These are phyloP conservation scores for Syncephalastrum monosporum DNA, from an alignment of 371 early-diverging fungal species.

Conservation along the genomic window DNA sequence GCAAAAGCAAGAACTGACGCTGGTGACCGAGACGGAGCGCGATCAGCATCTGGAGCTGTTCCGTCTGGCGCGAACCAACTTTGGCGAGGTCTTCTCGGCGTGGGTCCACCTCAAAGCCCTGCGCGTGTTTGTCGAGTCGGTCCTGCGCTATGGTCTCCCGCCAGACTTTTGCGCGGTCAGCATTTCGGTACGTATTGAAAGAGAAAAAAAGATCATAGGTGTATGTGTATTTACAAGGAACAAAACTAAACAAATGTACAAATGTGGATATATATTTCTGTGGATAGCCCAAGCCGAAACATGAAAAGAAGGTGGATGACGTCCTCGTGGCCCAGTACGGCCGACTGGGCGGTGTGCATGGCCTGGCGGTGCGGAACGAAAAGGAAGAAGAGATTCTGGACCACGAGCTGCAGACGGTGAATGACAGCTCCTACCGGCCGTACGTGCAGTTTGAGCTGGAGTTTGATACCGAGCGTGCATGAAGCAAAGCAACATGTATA, in stretches of 20 bases:
- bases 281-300: slow-evolving; percentile 68
- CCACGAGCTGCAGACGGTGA: slow-evolving; percentile 75
- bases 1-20: slow-evolving; percentile 74
- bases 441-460: slow-evolving; percentile 82
- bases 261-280: slow-evolving; percentile 9
- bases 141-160: slow-evolving; percentile 95
- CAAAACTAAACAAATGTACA: slow-evolving; percentile 1
- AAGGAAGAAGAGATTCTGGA: slow-evolving; percentile 66
- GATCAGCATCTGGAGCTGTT: slow-evolving; percentile 75
- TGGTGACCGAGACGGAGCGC: slow-evolving; percentile 71
- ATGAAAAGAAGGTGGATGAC: slow-evolving; percentile 75
- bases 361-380: slow-evolving; percentile 28
- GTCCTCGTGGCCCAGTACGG: slow-evolving; percentile 69
- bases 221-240: background rate
- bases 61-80: slow-evolving; percentile 88
- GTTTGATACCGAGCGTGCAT: slow-evolving; percentile 53
- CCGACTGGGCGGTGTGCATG: slow-evolving; percentile 60
- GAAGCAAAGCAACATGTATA: background rate
- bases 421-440: slow-evolving; percentile 89
- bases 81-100: slow-evolving; percentile 87
- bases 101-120: slow-evolving; percentile 95
- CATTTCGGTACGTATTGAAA: slow-evolving; percentile 55
- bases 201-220: too few species aligned
- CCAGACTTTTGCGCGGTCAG: slow-evolving; percentile 89
- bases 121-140: slow-evolving; percentile 94